Percentiles rank a stretch among this genome's conserved stretches.
Evolutionary conservation across 371 early-diverging fungal species (phyloP).

Genomic region (Rhizopus sp.): DNA sequence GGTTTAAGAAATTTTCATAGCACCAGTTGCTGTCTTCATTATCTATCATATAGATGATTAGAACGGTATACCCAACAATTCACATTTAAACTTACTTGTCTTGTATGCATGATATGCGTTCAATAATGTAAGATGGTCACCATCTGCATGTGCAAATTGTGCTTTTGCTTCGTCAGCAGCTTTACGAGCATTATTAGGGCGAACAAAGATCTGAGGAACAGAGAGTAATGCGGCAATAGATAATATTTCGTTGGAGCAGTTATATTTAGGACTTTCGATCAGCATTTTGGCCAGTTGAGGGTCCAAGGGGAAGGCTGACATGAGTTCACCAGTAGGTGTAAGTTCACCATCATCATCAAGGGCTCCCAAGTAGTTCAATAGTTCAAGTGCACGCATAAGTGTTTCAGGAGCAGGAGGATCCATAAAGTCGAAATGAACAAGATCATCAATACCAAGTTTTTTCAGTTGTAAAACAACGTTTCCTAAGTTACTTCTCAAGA

Average conservation of each 20-base stretch:
- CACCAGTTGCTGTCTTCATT: slow-evolving; percentile 86
- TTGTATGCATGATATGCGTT: slow-evolving; percentile 95
- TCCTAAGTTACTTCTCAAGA: slow-evolving; percentile 84
- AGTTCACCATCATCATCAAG: slow-evolving; percentile 87
- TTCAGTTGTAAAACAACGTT: slow-evolving; percentile 85
- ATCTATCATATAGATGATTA: slow-evolving; percentile 10
- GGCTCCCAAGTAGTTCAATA: slow-evolving; percentile 89
- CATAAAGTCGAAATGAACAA: slow-evolving; percentile 94
- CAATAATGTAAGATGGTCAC: slow-evolving; percentile 91
- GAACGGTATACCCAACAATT: background rate
- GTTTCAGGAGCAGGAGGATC: slow-evolving; percentile 93
- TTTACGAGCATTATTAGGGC: slow-evolving; percentile 86
- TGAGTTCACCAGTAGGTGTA: slow-evolving; percentile 76
- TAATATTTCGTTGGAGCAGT: slow-evolving; percentile 91
- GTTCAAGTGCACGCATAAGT: slow-evolving; percentile 88
- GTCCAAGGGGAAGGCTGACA: slow-evolving; percentile 93
- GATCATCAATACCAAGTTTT: slow-evolving; percentile 86
- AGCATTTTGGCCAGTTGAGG: slow-evolving; percentile 88
- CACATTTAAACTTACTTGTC: slow-evolving; percentile 36
- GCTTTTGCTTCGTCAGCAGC: slow-evolving; percentile 92
- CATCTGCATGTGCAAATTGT: slow-evolving; percentile 89
- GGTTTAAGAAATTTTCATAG: slow-evolving; percentile 88
- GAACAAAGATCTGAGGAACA: slow-evolving; percentile 88
- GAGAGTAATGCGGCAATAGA: slow-evolving; percentile 92
- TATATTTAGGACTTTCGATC: slow-evolving; percentile 78